A percentile compares a stretch with the other conserved stretches of the same genome.
These are phyloP conservation scores for Gliomastix tumulicola DNA, from an alignment of 2,329 filamentous ascomycete genomes.

Conservation along the genomic window DNA sequence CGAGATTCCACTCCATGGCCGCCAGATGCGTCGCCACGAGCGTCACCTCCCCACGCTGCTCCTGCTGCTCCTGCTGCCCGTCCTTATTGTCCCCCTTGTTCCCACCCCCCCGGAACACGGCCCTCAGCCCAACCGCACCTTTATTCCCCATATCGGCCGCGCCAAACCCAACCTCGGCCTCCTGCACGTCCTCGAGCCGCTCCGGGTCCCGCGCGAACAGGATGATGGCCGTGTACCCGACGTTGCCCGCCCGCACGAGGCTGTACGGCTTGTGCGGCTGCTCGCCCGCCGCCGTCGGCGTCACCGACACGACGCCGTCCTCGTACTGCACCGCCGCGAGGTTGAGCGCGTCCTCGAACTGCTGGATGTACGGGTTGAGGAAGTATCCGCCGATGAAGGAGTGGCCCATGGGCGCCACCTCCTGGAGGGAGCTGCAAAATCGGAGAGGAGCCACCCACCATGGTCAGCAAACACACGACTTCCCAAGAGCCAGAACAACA, in stretches of 20 bases:
- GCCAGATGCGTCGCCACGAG: constrained; percentile 87
- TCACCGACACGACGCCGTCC: constrained; percentile 10
- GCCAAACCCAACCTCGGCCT: constrained; percentile 80
- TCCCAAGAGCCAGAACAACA: no score
- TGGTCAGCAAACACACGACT: no score
- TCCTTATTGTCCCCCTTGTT: constrained; percentile 81
- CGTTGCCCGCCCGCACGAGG: constrained; percentile 63
- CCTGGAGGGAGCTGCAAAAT: constrained; percentile 75
- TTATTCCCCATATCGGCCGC: constrained; percentile 91
- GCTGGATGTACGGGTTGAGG: constrained; percentile 67
- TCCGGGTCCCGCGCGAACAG: constrained; percentile 66
- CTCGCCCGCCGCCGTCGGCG: constrained; percentile 6
- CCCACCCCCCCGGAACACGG: constrained; percentile 61
- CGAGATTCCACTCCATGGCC: constrained; percentile 74
- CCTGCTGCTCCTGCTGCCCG: constrained; percentile 27
- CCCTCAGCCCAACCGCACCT: constrained; percentile 74
- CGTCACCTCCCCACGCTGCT: no score
- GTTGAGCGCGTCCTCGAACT: constrained; percentile 65
- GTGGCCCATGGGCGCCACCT: constrained; percentile 77
- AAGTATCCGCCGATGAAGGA: constrained; percentile 81
- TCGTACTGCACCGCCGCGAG: constrained; percentile 48
- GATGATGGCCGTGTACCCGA: constrained; percentile 86
- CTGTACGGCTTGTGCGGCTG: constrained; percentile 48
- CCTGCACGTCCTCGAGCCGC: constrained; percentile 59
- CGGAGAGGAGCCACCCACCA: no score